These are phyloP conservation scores for Haplosporangium sp. DNA, from an alignment of 371 early-diverging fungal species.

Conservation along the genomic window DNA sequence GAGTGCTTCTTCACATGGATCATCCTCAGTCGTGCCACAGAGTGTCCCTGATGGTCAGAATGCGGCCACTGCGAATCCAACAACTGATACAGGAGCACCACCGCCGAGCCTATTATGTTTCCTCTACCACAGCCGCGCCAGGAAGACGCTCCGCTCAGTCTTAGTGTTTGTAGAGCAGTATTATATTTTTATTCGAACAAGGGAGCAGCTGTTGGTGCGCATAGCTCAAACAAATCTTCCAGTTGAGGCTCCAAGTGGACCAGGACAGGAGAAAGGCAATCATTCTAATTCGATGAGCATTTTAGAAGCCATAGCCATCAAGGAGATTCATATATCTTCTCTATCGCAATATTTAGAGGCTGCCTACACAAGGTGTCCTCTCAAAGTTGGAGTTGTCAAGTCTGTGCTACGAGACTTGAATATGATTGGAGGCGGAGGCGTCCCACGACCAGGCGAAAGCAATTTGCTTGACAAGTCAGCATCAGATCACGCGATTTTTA, in stretches of 20 bases:
- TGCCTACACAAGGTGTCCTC: constrained; percentile 32
- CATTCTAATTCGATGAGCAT: constrained; percentile 49
- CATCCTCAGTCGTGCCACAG: constrained; percentile 9
- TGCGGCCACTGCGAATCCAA: not conserved
- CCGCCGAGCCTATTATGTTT: constrained; percentile 36
- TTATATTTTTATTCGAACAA: constrained; percentile 24
- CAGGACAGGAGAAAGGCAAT: constrained; percentile 20
- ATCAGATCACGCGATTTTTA: constrained; percentile 38
- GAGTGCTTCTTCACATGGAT: constrained; percentile 7
- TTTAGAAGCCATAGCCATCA: constrained; percentile 34
- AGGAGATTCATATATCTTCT: constrained; percentile 30
- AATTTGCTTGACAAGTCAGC: constrained; percentile 24
- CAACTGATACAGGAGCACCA: not conserved
- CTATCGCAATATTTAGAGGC: constrained; percentile 37
- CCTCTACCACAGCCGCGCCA: constrained; percentile 43
- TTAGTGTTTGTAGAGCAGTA: constrained; percentile 41
- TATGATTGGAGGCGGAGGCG: constrained; percentile 5
- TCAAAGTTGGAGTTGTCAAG: constrained; percentile 39
- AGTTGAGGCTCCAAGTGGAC: constrained; percentile 19
- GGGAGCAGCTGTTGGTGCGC: constrained; percentile 34
- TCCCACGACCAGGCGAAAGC: constrained; percentile 3
- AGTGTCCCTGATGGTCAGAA: constrained; percentile 18
- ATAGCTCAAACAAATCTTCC: constrained; percentile 23
- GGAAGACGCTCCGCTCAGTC: constrained; percentile 40
- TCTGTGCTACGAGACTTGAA: constrained; percentile 38